These are phyloP conservation scores for Leptographium wingfieldii DNA, from an alignment of 2,329 filamentous ascomycete species.

Conservation along the genomic window DNA sequence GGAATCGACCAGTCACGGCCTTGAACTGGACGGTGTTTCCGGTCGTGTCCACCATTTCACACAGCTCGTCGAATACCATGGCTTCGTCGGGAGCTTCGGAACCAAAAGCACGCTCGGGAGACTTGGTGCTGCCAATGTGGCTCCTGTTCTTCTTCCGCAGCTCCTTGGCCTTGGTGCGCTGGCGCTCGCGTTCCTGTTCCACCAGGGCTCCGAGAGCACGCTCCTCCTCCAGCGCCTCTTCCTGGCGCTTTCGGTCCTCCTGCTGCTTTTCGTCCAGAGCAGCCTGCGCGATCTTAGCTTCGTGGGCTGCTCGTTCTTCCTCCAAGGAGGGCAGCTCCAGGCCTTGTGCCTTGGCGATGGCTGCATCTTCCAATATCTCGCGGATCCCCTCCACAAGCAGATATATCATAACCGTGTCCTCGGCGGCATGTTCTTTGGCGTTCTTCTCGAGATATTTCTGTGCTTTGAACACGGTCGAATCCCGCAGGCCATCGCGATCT, in stretches of 20 bases:
- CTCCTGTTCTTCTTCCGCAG: slow-evolving; percentile 47
- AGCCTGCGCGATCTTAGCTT: slow-evolving; percentile 43
- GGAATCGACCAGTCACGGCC: slow-evolving; percentile 55
- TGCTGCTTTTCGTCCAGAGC: slow-evolving; percentile 43
- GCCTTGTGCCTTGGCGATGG: slow-evolving; percentile 60
- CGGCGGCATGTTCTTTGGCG: slow-evolving; percentile 38
- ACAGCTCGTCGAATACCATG: slow-evolving; percentile 57
- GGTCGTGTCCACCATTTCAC: slow-evolving; percentile 48
- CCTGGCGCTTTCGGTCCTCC: slow-evolving; percentile 37
- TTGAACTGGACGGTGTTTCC: slow-evolving; percentile 57
- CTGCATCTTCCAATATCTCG: slow-evolving; percentile 76
- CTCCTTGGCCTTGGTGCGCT: slow-evolving; percentile 51
- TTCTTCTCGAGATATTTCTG: slow-evolving; percentile 49
- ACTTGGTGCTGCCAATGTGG: slow-evolving; percentile 29
- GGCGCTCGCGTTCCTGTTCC: slow-evolving; percentile 56
- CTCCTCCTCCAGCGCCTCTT: slow-evolving; percentile 55
- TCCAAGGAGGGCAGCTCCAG: slow-evolving; percentile 73
- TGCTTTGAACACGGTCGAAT: slow-evolving; percentile 59
- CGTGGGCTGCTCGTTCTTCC: slow-evolving; percentile 75
- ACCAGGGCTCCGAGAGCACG: slow-evolving; percentile 58
- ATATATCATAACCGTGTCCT: slow-evolving; percentile 48
- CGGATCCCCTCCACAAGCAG: slow-evolving; percentile 57
- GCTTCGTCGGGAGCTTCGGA: slow-evolving; percentile 14
- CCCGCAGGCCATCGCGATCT: slow-evolving; percentile 49
- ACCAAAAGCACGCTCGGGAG: slow-evolving; percentile 21